Evolutionary conservation across 768 basidiomycete species (phyloP).

Genomic region (Lentinula edodes): DNA sequence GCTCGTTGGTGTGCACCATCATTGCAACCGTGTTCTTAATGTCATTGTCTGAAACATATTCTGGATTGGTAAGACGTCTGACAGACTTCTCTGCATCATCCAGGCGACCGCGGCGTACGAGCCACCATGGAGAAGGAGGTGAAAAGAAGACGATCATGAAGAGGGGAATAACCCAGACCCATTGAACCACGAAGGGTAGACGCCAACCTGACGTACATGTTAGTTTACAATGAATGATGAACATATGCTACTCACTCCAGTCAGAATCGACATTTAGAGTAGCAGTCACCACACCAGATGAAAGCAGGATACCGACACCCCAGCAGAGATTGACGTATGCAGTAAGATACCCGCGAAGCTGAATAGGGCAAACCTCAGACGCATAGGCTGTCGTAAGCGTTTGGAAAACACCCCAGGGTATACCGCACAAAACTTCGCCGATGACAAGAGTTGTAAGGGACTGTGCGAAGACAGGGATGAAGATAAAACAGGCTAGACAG

Average conservation of each 20-base stretch:
- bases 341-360: constrained; percentile 16
- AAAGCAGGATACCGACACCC: constrained; percentile 13
- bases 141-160: constrained; percentile 13
- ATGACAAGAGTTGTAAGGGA: neutral
- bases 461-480: constrained; percentile 16
- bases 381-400: constrained; percentile 19
- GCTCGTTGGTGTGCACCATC: constrained; percentile 18
- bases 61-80: constrained; percentile 11
- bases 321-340: constrained; percentile 21
- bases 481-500: constrained; percentile 11
- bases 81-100: constrained; percentile 15
- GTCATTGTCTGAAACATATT: constrained; percentile 13
- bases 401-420: constrained; percentile 14
- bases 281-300: constrained; percentile 15
- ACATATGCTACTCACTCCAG: constrained; percentile 10
- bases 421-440: neutral
- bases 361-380: constrained; percentile 18
- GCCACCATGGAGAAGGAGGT: constrained; percentile 17
- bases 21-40: constrained; percentile 14
- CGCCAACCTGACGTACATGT: constrained; percentile 12
- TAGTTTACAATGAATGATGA: neutral
- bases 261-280: constrained; percentile 13
- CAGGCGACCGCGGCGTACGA: constrained; percentile 14
- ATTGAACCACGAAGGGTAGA: constrained; percentile 17
- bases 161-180: constrained; percentile 18